Conservation (phyloP, 73 alveolate species). For the Paramecium sonneborni region DNA sequence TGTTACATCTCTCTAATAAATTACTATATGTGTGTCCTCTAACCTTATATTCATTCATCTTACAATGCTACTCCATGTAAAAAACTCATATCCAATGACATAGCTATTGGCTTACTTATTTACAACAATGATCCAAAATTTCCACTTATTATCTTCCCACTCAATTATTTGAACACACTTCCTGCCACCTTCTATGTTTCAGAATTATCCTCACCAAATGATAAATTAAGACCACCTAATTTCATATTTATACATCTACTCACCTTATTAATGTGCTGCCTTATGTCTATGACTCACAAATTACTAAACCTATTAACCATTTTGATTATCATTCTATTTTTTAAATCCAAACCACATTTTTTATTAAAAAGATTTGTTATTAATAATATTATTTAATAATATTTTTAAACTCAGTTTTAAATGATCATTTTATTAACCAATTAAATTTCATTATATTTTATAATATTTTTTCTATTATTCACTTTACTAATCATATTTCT, state of each 20-base stretch:
- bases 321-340: not conserved
- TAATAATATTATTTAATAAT: not conserved
- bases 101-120: conserved; percentile 1
- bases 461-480: no score
- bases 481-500: no score
- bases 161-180: not conserved
- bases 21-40: not conserved
- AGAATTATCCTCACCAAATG: conserved; percentile 13
- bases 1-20: not conserved
- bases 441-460: no score
- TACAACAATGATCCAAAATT: not conserved
- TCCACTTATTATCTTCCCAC: conserved; percentile 5
- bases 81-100: conserved; percentile 11
- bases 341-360: conserved; percentile 17
- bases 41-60: no score
- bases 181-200: not conserved
- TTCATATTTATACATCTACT: not conserved
- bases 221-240: conserved; percentile 3
- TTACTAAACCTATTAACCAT: not conserved
- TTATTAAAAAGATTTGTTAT: not conserved
- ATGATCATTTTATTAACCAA: not conserved
- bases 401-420: not conserved
- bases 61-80: conserved; percentile 23
- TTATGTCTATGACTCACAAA: not conserved
- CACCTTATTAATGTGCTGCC: conserved; percentile 23